These are phyloP conservation scores for Trapa bicornis DNA, from an alignment of 345 rosid genomes.

Conservation along the genomic window DNA sequence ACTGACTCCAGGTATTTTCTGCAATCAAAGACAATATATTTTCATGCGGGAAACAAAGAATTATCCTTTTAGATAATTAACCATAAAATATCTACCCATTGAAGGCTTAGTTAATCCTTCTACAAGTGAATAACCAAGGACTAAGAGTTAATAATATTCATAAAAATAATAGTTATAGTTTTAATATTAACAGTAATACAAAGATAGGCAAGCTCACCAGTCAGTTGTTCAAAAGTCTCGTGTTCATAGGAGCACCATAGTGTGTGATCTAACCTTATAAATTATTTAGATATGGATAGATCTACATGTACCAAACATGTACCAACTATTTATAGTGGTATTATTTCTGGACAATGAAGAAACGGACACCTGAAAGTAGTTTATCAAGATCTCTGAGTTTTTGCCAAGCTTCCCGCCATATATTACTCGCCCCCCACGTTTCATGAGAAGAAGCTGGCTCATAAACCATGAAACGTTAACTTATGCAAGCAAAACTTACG, in stretches of 20 bases:
- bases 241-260: no score
- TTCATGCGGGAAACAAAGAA: not conserved
- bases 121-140: not conserved
- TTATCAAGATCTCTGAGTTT: slow-evolving; percentile 49
- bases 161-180: no score
- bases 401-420: slow-evolving; percentile 78
- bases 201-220: no score
- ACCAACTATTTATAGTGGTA: not conserved
- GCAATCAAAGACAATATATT: slow-evolving; percentile 5
- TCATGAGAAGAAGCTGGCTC: slow-evolving; percentile 82
- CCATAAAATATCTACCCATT: not conserved
- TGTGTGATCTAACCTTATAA: not conserved
- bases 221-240: no score
- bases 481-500: not conserved
- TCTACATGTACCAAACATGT: not conserved
- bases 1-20: slow-evolving; percentile 55
- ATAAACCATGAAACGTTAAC: not conserved
- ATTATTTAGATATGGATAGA: not conserved
- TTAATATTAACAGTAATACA: no score
- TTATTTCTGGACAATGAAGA: not conserved
- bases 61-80: not conserved
- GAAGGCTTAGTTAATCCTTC: no score
- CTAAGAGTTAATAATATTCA: not conserved
- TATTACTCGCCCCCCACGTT: slow-evolving; percentile 83
- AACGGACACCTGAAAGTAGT: slow-evolving; percentile 67